Conservation (phyloP, 2,329 filamentous ascomycete species). For the Dactylonectria macrodidyma region DNA sequence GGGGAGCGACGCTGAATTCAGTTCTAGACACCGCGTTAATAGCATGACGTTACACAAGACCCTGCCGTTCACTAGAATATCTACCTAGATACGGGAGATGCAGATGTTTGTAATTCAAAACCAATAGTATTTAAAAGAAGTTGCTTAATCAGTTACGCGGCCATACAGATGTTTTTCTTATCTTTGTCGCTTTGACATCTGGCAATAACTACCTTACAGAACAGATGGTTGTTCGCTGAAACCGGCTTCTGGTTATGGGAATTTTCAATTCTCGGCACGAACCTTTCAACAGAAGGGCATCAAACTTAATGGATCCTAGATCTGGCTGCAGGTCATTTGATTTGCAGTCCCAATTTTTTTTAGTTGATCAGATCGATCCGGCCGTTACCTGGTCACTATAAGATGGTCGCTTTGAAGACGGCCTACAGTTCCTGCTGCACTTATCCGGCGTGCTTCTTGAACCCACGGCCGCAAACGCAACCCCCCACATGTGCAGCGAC, state of each 20-base stretch:
- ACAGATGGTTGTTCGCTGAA: too few species aligned
- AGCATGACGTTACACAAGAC: too few species aligned
- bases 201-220: too few species aligned
- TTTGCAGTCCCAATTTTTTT: not conserved
- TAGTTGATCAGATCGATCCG: conserved; percentile 2
- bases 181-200: too few species aligned
- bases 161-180: too few species aligned
- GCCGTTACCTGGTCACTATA: conserved; percentile 5
- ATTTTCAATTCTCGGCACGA: not conserved
- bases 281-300: not conserved
- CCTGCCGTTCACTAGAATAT: too few species aligned
- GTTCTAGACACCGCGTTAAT: too few species aligned
- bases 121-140: too few species aligned
- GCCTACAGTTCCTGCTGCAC: conserved; percentile 8
- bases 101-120: too few species aligned
- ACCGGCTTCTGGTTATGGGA: not conserved
- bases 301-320: not conserved
- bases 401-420: conserved; percentile 19
- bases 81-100: too few species aligned
- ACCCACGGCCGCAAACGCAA: conserved; percentile 18
- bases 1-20: too few species aligned
- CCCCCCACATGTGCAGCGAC: conserved; percentile 27
- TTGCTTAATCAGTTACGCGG: not conserved
- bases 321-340: not conserved
- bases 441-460: conserved; percentile 16